Conservation (phyloP, 139 green algal genomes). For the Zygnema circumcarinatum region DNA sequence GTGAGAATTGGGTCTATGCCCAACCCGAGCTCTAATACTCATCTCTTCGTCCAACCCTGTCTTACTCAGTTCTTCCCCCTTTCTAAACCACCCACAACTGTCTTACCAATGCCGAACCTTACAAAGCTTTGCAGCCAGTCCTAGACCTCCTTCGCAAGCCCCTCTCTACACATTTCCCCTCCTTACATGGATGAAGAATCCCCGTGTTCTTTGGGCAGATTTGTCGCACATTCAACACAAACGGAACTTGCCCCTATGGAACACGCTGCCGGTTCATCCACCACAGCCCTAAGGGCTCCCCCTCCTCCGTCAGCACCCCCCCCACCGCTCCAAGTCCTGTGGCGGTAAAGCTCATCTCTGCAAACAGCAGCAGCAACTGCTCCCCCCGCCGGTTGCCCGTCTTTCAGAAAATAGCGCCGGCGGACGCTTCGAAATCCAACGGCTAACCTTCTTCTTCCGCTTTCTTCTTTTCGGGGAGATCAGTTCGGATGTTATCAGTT, state of each 20-base stretch:
- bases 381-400: background rate
- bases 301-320: no score
- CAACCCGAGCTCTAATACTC: no score
- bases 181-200: no score
- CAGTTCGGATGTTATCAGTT: background rate
- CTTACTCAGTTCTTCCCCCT: no score
- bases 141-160: no score
- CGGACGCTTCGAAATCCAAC: background rate
- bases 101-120: no score
- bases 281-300: slow-evolving; percentile 21
- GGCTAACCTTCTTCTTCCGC: background rate
- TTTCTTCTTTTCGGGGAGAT: background rate
- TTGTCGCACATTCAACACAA: slow-evolving; percentile 63
- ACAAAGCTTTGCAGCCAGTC: no score
- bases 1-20: slow-evolving; percentile 35
- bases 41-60: no score
- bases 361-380: no score
- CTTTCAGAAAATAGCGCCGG: background rate
- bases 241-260: slow-evolving; percentile 68
- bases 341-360: background rate
- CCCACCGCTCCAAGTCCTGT: background rate
- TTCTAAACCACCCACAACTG: no score
- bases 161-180: no score
- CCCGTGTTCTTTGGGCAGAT: slow-evolving; percentile 23
- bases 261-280: slow-evolving; percentile 70